phyloP scores from a whole-genome alignment of 768 basidiomycete species.

The Coprinopsis marcescibilis region DNA sequence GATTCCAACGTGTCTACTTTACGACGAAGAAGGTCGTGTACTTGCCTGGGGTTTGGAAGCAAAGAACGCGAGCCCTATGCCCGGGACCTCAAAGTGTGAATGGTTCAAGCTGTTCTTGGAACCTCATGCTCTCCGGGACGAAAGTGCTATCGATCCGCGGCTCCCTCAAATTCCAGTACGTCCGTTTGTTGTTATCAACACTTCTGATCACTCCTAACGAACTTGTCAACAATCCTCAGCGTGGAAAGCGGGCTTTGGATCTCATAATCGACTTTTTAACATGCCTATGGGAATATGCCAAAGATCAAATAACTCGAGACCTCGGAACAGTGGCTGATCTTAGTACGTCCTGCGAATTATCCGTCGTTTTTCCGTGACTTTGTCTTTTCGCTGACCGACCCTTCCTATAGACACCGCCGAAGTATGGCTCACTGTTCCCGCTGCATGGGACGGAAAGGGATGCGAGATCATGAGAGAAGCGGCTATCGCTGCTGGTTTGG shows the following conservation, averaged over 20 bases:
- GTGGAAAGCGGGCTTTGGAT: slow-evolving; percentile 70
- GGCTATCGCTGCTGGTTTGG: slow-evolving; percentile 75
- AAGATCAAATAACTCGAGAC: slow-evolving; percentile 80
- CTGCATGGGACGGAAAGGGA: slow-evolving; percentile 85
- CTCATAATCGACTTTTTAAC: slow-evolving; percentile 80
- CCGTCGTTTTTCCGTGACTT: slow-evolving; percentile 1
- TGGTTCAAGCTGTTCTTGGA: slow-evolving; percentile 87
- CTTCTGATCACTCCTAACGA: slow-evolving; percentile 13
- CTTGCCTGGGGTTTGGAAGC: slow-evolving; percentile 86
- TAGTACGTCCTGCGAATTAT: slow-evolving; percentile 33
- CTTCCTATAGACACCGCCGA: slow-evolving; percentile 62
- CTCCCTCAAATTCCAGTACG: slow-evolving; percentile 74
- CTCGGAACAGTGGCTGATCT: slow-evolving; percentile 84
- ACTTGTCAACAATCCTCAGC: too few species aligned
- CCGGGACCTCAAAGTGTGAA: slow-evolving; percentile 53
- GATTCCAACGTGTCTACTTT: slow-evolving; percentile 81
- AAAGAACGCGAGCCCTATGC: slow-evolving; percentile 68
- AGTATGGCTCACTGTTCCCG: slow-evolving; percentile 83
- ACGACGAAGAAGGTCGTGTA: slow-evolving; percentile 67
- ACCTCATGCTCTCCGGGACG: slow-evolving; percentile 72
- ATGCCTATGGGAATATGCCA: slow-evolving; percentile 83
- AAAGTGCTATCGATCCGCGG: slow-evolving; percentile 65
- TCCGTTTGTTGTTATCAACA: slow-evolving; percentile 9
- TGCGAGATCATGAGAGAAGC: slow-evolving; percentile 84
- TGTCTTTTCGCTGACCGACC: slow-evolving; percentile 7